phyloP scores from a whole-genome alignment of 306 rosid species.

The Quercus cerris region DNA sequence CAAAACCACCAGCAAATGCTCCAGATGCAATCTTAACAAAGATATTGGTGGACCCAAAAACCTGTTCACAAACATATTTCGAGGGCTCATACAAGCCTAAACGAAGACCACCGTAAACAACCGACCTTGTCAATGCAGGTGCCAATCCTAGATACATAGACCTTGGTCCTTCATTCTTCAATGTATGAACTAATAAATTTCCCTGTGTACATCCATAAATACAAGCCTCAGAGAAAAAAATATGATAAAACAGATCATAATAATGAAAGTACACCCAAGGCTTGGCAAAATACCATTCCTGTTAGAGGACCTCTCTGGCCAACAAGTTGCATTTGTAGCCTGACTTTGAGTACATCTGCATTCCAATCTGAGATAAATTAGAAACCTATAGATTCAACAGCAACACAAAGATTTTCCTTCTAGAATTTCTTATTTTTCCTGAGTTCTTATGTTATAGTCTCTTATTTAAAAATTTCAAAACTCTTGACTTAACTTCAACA shows the following conservation, averaged over 20 bases:
- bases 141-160: conserved; percentile 83
- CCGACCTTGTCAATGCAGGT: conserved; percentile 87
- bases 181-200: conserved; percentile 44
- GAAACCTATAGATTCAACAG: background rate
- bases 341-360: conserved; percentile 93
- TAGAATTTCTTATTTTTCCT: background rate
- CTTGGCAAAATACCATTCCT: conserved; percentile 74
- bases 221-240: conserved; percentile 18
- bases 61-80: conserved; percentile 72
- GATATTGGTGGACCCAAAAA: conserved; percentile 81
- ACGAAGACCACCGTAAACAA: conserved; percentile 92
- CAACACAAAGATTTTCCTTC: background rate
- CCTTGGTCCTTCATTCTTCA: conserved; percentile 82
- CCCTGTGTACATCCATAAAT: conserved; percentile 54
- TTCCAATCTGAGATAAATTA: conserved; percentile 26
- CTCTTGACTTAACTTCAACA: conserved; percentile 9
- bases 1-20: conserved; percentile 70
- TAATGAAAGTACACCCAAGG: conserved; percentile 20
- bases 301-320: conserved; percentile 87
- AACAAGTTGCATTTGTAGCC: conserved; percentile 98
- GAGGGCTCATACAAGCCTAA: conserved; percentile 97
- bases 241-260: conserved; percentile 23
- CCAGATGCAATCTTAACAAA: conserved; percentile 83
- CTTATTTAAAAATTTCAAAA: conserved; percentile 9
- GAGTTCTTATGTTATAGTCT: background rate